Evolutionary conservation across 768 basidiomycete species (phyloP).

Genomic region (Russula abietina): DNA sequence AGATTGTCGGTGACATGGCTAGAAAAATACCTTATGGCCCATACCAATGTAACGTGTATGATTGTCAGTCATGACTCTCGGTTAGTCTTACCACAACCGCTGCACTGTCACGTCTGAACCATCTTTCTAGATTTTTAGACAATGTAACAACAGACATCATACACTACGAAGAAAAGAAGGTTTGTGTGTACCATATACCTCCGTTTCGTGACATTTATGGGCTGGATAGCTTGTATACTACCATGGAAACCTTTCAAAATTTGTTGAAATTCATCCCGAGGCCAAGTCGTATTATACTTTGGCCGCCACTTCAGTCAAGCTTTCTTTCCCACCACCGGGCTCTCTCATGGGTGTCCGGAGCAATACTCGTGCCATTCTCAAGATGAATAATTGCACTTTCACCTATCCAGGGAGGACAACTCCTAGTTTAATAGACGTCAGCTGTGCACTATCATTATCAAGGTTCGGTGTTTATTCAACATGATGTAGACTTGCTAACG

Average conservation of each 20-base stretch:
- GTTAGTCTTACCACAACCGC: slow-evolving; percentile 38
- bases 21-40: slow-evolving; percentile 76
- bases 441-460: slow-evolving; percentile 89
- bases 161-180: slow-evolving; percentile 94
- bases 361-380: slow-evolving; percentile 92
- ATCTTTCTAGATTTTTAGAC: slow-evolving; percentile 73
- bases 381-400: slow-evolving; percentile 85
- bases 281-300: slow-evolving; percentile 97
- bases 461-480: slow-evolving; percentile 40
- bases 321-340: slow-evolving; percentile 92
- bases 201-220: slow-evolving; percentile 17
- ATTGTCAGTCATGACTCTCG: slow-evolving; percentile 97
- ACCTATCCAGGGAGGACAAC: slow-evolving; percentile 81
- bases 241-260: slow-evolving; percentile 83
- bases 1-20: slow-evolving; percentile 86
- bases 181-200: slow-evolving; percentile 28
- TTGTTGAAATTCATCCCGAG: slow-evolving; percentile 86
- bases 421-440: slow-evolving; percentile 82
- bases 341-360: slow-evolving; percentile 96
- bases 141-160: slow-evolving; percentile 95
- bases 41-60: slow-evolving; percentile 82
- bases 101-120: neutral
- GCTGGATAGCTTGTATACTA: slow-evolving; percentile 77
- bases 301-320: slow-evolving; percentile 87
- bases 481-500: slow-evolving; percentile 28